phyloP scores from a whole-genome alignment of 495 filamentous ascomycete species.

The Xylaria acuta region DNA sequence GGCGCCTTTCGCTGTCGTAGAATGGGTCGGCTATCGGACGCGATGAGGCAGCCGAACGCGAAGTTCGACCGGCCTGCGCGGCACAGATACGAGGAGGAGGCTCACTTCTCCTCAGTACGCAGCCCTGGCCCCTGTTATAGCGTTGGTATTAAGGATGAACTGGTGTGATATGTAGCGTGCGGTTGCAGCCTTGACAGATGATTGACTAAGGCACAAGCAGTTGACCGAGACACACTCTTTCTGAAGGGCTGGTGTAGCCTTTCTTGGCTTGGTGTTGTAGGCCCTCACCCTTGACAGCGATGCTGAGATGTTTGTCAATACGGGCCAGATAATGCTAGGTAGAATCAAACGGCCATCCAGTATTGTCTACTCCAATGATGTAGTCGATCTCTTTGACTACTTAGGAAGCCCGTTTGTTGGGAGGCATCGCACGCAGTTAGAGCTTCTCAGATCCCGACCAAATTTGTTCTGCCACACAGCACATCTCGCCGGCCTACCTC shows the following conservation, averaged over 20 bases:
- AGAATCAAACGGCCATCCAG: background rate
- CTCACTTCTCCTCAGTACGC: background rate
- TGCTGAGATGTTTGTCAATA: background rate
- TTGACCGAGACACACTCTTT: conserved; percentile 12
- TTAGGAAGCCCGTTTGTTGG: background rate
- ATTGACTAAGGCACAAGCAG: conserved; percentile 2
- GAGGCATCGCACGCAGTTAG: background rate
- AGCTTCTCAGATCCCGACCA: background rate
- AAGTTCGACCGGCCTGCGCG: background rate
- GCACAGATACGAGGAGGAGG: conserved; percentile 4
- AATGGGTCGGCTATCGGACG: background rate
- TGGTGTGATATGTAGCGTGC: background rate
- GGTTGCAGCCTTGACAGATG: conserved; percentile 7
- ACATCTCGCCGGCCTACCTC: background rate
- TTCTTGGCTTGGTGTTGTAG: conserved; percentile 8
- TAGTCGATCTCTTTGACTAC: background rate
- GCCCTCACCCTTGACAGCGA: background rate
- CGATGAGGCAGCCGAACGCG: background rate
- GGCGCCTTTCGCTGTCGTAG: background rate
- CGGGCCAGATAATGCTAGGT: background rate
- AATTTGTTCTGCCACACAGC: background rate
- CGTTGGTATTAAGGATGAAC: conserved; percentile 15
- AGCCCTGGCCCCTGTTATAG: conserved; percentile 12
- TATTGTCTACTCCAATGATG: background rate
- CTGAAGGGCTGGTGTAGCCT: background rate